phyloP scores from a whole-genome alignment of 768 basidiomycete species.

The Austroboletus festivus region DNA sequence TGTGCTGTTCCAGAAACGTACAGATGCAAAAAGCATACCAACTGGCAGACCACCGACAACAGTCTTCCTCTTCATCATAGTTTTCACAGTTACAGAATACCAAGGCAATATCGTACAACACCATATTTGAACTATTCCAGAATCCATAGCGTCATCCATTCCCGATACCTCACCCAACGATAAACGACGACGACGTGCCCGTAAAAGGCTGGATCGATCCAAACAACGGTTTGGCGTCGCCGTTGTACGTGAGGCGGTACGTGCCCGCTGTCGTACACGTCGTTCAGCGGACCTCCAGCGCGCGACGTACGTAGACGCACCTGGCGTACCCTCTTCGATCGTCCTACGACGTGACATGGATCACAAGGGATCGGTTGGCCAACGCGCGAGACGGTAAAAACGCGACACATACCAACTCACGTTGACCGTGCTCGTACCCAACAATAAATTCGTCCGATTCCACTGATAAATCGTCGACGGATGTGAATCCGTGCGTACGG shows the following conservation, averaged over 20 bases:
- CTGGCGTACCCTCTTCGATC: constrained; percentile 54
- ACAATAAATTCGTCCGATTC: constrained; percentile 53
- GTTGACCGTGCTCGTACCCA: constrained; percentile 62
- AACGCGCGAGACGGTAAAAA: background rate
- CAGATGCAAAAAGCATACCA: too few relatives aligned
- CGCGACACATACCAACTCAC: constrained; percentile 52
- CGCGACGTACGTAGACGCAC: constrained; percentile 3
- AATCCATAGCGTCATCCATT: too few relatives aligned
- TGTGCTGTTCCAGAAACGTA: too few relatives aligned
- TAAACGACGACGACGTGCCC: constrained; percentile 61
- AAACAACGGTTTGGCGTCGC: constrained; percentile 69
- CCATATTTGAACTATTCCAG: too few relatives aligned
- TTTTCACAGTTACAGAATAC: too few relatives aligned
- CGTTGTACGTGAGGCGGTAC: constrained; percentile 70
- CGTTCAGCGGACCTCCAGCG: background rate
- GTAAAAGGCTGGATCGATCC: constrained; percentile 63
- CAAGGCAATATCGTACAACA: too few relatives aligned
- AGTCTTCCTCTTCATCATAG: too few relatives aligned
- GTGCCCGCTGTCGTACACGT: constrained; percentile 63
- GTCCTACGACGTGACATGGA: constrained; percentile 41
- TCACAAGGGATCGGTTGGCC: background rate
- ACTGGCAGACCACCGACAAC: too few relatives aligned
- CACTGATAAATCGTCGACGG: constrained; percentile 71
- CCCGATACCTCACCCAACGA: constrained; percentile 31
- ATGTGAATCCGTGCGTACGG: constrained; percentile 72